Evolutionary conservation across 495 filamentous ascomycete species (phyloP).

Genomic region (Trichoderma parareesei): DNA sequence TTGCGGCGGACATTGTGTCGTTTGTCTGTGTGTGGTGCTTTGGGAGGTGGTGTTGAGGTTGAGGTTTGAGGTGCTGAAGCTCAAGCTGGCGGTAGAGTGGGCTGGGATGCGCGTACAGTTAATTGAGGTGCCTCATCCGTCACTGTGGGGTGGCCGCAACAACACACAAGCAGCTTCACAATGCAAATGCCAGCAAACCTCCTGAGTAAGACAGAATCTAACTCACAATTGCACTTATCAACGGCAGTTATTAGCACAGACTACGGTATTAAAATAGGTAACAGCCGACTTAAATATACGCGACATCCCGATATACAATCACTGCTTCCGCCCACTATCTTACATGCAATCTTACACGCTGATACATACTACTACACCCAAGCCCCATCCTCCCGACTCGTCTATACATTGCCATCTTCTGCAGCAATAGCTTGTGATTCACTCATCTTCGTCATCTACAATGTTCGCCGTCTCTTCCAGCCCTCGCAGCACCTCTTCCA

Average conservation of each 20-base stretch:
- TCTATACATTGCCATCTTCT: background rate
- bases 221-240: too few relatives aligned
- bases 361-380: background rate
- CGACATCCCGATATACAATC: too few relatives aligned
- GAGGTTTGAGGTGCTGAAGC: background rate
- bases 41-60: slow-evolving; percentile 3
- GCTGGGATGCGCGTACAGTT: background rate
- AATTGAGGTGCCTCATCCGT: background rate
- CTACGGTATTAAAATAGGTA: too few relatives aligned
- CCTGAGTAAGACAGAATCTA: too few relatives aligned
- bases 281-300: too few relatives aligned
- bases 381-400: background rate
- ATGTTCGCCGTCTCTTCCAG: slow-evolving; percentile 63
- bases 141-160: background rate
- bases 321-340: too few relatives aligned
- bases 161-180: background rate
- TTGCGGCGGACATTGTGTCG: slow-evolving; percentile 35
- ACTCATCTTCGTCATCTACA: slow-evolving; percentile 29
- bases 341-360: too few relatives aligned
- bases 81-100: background rate
- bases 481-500: slow-evolving; percentile 63
- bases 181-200: background rate
- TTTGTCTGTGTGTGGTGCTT: slow-evolving; percentile 6
- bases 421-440: background rate
- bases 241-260: too few relatives aligned